A percentile compares a stretch with the other conserved stretches of the same genome.
Evolutionary conservation across 2,329 filamentous ascomycete species (phyloP).

Genomic region (Ophiocordyceps robertsii): DNA sequence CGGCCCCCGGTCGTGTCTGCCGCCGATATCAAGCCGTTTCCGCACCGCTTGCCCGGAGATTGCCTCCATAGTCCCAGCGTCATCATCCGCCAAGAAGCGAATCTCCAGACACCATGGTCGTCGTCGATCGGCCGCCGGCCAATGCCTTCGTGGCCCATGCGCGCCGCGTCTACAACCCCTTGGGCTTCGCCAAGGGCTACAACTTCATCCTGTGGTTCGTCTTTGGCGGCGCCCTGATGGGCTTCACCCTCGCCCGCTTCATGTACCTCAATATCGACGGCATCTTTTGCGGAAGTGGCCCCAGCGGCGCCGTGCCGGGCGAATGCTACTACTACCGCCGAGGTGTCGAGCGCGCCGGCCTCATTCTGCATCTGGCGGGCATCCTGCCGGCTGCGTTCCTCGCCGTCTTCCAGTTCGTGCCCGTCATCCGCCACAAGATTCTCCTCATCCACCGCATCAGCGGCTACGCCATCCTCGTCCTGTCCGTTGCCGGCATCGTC

Average conservation of each 20-base stretch:
- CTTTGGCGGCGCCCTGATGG: slow-evolving; percentile 26
- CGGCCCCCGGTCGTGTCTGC: no score
- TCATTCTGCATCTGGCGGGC: slow-evolving; percentile 27
- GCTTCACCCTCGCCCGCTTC: slow-evolving; percentile 33
- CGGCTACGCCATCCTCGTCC: slow-evolving; percentile 37
- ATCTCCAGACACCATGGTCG: neutral
- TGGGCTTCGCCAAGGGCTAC: neutral
- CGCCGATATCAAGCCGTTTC: no score
- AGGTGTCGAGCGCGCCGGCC: slow-evolving; percentile 19
- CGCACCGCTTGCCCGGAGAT: no score
- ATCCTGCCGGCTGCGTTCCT: slow-evolving; percentile 29
- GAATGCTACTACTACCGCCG: slow-evolving; percentile 24
- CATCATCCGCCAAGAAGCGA: neutral
- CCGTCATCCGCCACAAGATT: slow-evolving; percentile 27
- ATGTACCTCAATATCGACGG: slow-evolving; percentile 31
- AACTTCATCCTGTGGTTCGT: slow-evolving; percentile 11
- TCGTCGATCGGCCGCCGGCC: neutral
- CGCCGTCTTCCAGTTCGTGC: slow-evolving; percentile 31
- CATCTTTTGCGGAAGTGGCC: slow-evolving; percentile 10
- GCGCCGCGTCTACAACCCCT: neutral
- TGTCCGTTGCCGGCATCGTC: slow-evolving; percentile 28
- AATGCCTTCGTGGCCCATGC: neutral
- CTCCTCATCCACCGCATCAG: slow-evolving; percentile 43
- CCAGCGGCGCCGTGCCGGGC: slow-evolving; percentile 13
- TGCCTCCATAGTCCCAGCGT: no score